Conservation (phyloP, 192 early-diverging fungal species). For the Coemansia guatemalensis region DNA sequence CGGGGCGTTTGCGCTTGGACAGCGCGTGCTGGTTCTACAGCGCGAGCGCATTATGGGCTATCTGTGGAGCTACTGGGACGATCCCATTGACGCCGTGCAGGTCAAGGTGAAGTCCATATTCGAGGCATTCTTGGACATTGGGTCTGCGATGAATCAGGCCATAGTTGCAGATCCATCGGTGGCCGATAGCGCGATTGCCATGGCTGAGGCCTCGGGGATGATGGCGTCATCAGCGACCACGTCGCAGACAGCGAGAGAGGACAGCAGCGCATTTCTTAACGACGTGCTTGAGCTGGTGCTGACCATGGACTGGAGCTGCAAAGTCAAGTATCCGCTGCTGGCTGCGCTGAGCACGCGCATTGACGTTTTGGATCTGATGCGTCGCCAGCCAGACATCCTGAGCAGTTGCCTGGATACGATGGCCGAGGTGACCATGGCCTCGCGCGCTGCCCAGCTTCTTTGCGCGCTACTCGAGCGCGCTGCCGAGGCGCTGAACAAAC, state of each 20-base stretch:
- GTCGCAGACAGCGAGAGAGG: not conserved
- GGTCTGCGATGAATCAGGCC: conserved; percentile 43
- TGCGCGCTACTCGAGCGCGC: conserved; percentile 41
- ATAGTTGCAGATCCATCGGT: conserved; percentile 11
- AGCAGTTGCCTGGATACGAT: conserved; percentile 60
- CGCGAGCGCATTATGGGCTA: conserved; percentile 66
- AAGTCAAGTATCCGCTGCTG: conserved; percentile 81
- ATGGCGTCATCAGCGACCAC: conserved; percentile 1
- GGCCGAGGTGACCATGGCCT: conserved; percentile 56
- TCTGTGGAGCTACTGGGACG: conserved; percentile 84
- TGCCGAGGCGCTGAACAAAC: conserved; percentile 4
- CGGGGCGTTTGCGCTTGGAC: conserved; percentile 39
- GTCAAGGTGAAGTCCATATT: conserved; percentile 72
- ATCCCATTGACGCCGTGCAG: conserved; percentile 80
- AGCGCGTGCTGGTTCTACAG: conserved; percentile 47
- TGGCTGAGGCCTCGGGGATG: not conserved
- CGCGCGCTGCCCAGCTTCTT: conserved; percentile 54
- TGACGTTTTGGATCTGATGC: conserved; percentile 55
- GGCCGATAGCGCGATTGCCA: not conserved
- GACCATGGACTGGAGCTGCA: conserved; percentile 75
- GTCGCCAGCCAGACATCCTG: conserved; percentile 63
- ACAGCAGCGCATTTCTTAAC: conserved; percentile 51
- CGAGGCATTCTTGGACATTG: conserved; percentile 65
- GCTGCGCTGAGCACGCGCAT: conserved; percentile 55
- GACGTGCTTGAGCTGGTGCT: conserved; percentile 67